Evolutionary conservation across 768 basidiomycete genomes (phyloP).

Genomic region (Thelephora aurantiotincta): DNA sequence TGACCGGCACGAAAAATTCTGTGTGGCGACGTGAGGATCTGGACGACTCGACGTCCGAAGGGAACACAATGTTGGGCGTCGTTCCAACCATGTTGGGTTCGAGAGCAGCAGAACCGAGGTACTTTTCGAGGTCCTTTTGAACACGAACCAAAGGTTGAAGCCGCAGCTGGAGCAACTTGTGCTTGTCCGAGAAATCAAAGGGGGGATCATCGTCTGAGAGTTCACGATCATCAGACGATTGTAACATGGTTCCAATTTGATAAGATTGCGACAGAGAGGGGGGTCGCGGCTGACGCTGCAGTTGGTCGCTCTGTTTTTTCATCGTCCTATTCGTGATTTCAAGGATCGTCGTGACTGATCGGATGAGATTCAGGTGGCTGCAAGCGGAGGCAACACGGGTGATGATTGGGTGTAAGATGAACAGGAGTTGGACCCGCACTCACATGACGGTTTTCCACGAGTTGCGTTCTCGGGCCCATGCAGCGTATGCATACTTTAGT

Average conservation of each 20-base stretch:
- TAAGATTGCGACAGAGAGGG: not conserved
- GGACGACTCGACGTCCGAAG: slow-evolving; percentile 4
- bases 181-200: slow-evolving; percentile 38
- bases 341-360: slow-evolving; percentile 53
- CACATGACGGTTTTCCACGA: slow-evolving; percentile 61
- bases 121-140: slow-evolving; percentile 43
- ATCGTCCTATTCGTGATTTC: slow-evolving; percentile 45
- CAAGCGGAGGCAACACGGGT: not conserved
- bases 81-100: slow-evolving; percentile 18
- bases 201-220: not conserved
- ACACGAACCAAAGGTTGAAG: slow-evolving; percentile 44
- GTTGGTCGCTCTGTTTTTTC: slow-evolving; percentile 11
- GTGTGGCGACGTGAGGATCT: slow-evolving; percentile 5
- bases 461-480: slow-evolving; percentile 55
- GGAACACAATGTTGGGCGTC: slow-evolving; percentile 4
- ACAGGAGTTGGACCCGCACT: not conserved
- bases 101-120: slow-evolving; percentile 41
- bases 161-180: slow-evolving; percentile 41
- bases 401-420: not conserved
- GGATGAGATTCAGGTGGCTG: slow-evolving; percentile 58
- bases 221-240: slow-evolving; percentile 3
- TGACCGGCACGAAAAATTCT: slow-evolving; percentile 18
- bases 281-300: slow-evolving; percentile 1
- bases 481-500: slow-evolving; percentile 51
- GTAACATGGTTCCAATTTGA: slow-evolving; percentile 2